Evolutionary conservation across 1,284 basidiomycete species (phyloP).

Genomic region (Trichosporon sp.): DNA sequence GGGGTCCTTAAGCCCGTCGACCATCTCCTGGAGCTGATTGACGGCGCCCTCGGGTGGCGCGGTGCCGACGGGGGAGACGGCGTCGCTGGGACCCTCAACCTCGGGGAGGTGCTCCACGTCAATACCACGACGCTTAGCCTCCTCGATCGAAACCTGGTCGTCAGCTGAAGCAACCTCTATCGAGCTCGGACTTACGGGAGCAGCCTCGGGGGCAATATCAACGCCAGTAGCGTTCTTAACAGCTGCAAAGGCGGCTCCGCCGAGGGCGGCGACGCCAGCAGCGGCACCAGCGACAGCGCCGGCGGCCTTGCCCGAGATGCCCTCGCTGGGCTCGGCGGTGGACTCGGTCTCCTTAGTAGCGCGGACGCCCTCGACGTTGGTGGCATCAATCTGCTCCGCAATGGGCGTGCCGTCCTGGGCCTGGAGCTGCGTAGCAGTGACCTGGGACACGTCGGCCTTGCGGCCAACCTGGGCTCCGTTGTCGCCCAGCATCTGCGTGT

Average conservation of each 20-base stretch:
- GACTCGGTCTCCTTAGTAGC: background rate
- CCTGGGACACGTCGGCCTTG: background rate
- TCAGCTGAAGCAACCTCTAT: background rate
- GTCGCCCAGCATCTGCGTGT: background rate
- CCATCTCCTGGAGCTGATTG: slow-evolving; percentile 36
- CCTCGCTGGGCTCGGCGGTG: background rate
- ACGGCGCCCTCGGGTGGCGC: slow-evolving; percentile 35
- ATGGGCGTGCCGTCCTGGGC: background rate
- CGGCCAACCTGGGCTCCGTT: background rate
- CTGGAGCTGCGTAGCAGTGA: background rate
- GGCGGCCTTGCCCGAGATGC: slow-evolving; percentile 9
- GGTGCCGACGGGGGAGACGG: slow-evolving; percentile 27
- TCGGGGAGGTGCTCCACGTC: slow-evolving; percentile 32
- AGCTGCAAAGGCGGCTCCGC: slow-evolving; percentile 27
- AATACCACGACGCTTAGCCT: slow-evolving; percentile 44
- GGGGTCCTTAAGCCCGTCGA: slow-evolving; percentile 32
- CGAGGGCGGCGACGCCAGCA: slow-evolving; percentile 30
- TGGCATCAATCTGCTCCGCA: background rate
- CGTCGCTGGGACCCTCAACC: slow-evolving; percentile 30
- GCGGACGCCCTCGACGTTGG: background rate
- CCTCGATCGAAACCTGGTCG: slow-evolving; percentile 34
- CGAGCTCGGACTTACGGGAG: slow-evolving; percentile 32
- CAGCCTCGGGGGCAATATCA: slow-evolving; percentile 32
- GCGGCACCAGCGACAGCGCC: slow-evolving; percentile 16
- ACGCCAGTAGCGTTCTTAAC: slow-evolving; percentile 42